phyloP scores from a whole-genome alignment of 176 grass and related monocot genomes.

The Zizania latifolia region DNA sequence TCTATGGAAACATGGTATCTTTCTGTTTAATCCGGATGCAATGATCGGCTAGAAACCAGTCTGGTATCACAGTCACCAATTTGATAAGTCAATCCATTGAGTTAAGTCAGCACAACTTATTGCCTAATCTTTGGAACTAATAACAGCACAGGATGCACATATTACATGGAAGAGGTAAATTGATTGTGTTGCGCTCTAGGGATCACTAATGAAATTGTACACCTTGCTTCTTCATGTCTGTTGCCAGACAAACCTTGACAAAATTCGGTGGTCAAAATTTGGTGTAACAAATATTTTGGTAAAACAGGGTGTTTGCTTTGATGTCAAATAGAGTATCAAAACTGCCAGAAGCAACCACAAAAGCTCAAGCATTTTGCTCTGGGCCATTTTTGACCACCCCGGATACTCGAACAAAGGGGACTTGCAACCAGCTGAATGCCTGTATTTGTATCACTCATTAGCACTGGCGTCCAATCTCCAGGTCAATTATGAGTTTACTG shows the following conservation, averaged over 20 bases:
- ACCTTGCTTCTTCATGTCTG: too few species aligned
- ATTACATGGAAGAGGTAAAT: not conserved
- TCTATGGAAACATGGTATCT: too few species aligned
- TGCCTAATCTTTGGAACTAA: too few species aligned
- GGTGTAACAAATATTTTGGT: too few species aligned
- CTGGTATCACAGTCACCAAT: not conserved
- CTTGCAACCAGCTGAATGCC: not conserved
- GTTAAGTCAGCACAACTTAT: too few species aligned
- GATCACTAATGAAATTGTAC: too few species aligned
- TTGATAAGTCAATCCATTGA: too few species aligned
- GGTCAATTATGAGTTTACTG: constrained; percentile 31
- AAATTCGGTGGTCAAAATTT: too few species aligned
- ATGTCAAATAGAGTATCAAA: not conserved
- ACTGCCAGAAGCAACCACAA: not conserved
- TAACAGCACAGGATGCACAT: too few species aligned
- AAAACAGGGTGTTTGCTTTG: too few species aligned
- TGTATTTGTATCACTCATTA: not conserved
- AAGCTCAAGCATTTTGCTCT: not conserved
- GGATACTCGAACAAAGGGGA: not conserved
- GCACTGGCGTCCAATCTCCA: not conserved
- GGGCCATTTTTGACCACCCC: not conserved
- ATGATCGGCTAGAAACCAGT: not conserved
- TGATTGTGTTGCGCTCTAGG: not conserved
- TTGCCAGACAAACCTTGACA: too few species aligned
- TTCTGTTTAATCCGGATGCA: not conserved